Percentiles rank a stretch among this genome's conserved stretches.
Evolutionary conservation across 176 grass and related monocot genomes (phyloP).

Genomic region (Tillandsia fasciculata): DNA sequence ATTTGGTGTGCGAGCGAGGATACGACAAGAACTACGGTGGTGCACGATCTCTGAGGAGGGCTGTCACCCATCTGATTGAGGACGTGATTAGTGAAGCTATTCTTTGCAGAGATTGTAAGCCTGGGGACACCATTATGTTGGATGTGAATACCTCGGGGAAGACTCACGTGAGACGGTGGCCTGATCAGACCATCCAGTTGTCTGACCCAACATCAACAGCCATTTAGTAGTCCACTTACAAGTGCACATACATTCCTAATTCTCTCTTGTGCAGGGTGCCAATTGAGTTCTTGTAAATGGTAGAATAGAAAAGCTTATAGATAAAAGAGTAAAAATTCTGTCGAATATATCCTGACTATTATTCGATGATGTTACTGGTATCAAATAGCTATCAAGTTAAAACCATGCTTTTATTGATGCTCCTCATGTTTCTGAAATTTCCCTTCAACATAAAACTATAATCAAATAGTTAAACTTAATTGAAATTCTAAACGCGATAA

Average conservation of each 20-base stretch:
- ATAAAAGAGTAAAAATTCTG: too few species aligned
- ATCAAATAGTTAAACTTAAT: too few species aligned
- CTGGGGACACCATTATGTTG: constrained; percentile 64
- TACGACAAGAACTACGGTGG: constrained; percentile 83
- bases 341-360: too few species aligned
- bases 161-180: constrained; percentile 34
- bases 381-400: too few species aligned
- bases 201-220: constrained; percentile 40
- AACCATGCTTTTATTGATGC: too few species aligned
- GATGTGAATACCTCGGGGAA: constrained; percentile 49
- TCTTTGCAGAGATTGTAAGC: constrained; percentile 61
- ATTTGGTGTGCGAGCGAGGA: constrained; percentile 61
- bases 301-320: too few species aligned
- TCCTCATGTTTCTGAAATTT: too few species aligned
- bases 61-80: constrained; percentile 68
- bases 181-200: constrained; percentile 43
- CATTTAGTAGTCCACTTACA: constrained; percentile 8
- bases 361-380: too few species aligned
- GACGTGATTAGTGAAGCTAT: constrained; percentile 77
- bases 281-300: background rate
- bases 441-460: too few species aligned
- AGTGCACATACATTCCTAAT: constrained; percentile 4
- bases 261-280: constrained; percentile 24
- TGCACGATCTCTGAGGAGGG: constrained; percentile 65
- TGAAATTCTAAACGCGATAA: too few species aligned